Conservation (phyloP, 2,329 filamentous ascomycete genomes). For the Colletotrichum liriopes region DNA sequence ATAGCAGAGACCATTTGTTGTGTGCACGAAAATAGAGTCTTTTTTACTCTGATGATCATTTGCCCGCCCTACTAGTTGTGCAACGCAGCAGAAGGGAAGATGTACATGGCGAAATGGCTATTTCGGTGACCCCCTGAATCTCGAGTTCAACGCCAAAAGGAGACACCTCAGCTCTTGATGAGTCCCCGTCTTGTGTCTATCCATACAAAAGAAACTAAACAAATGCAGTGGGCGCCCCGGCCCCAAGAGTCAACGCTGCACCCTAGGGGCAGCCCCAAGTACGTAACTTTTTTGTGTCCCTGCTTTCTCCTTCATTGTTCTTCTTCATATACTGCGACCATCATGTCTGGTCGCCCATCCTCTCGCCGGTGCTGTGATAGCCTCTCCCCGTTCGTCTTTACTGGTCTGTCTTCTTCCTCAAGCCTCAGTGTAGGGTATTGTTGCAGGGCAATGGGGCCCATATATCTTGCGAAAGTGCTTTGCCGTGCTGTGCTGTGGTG, state of each 20-base stretch:
- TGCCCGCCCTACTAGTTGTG: constrained; percentile 24
- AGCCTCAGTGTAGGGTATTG: constrained; percentile 9
- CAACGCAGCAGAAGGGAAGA: constrained; percentile 20
- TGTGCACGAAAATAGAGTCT: background rate
- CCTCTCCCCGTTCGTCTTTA: constrained; percentile 28
- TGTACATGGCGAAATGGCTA: constrained; percentile 13
- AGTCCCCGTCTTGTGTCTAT: constrained; percentile 54
- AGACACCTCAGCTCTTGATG: constrained; percentile 73
- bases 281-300: constrained; percentile 20
- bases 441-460: constrained; percentile 14
- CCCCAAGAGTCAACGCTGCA: constrained; percentile 22
- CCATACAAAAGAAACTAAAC: constrained; percentile 44
- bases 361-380: background rate
- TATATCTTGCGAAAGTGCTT: constrained; percentile 11
- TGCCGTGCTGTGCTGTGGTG: background rate
- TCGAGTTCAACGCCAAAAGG: constrained; percentile 47
- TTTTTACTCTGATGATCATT: background rate
- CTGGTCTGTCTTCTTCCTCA: background rate
- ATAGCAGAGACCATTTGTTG: no score
- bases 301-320: background rate
- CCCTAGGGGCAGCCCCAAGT: constrained; percentile 39
- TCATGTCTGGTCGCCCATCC: background rate
- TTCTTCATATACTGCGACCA: constrained; percentile 6
- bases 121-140: background rate
- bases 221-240: constrained; percentile 5